Evolutionary conservation across 2,329 filamentous ascomycete genomes (phyloP), one percentile per base, ranked within the genome.

Genomic region (Taxawa tesnikishii): DNA sequence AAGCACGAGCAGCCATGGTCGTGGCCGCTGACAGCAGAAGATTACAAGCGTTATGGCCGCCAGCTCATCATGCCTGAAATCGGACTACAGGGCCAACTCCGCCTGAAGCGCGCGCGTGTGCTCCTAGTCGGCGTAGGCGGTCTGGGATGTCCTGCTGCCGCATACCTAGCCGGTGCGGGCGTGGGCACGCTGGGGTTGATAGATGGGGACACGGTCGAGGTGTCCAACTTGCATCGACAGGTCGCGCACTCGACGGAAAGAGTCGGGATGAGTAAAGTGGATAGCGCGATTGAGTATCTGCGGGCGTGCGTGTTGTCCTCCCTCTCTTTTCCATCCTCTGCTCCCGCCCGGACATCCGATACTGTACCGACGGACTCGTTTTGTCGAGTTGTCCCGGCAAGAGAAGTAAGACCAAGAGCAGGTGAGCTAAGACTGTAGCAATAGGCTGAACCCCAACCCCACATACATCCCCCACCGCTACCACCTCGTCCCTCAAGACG

Each of bases 171-270:
- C 7, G 88, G 84, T 14, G 82, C 90, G 2, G 90, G 90, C 1
- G 70, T 94, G 1, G 85, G 87, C 6, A 81, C 68, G 0, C 57
- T 98, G 12, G 87, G 88, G 0, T 62, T 98, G 6, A 73, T 90
- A 15, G 90, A 98, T 51, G 85, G 81, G 3, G 90, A 98, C 56
- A 66, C 65, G 0, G 88, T 98, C 17, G 90, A 96, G 51, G 61
- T 69, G 11, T 94, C 85, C 16, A 98, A 98, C 51, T 66, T 98
- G 10, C 90, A 96, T 60, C 77, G 90, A 1, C 90, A 98, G 58
- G 75, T 96, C 31, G 70, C 85, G 18, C 88, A 98, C 53, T 68
- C 69, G 3, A 81, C 75, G 0, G 60, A 63, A 3, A 72, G 73
- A 31, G 73, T 92, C 4, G 83, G 83, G 8, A 72, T 72, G 62